These are phyloP conservation scores for Mycena rebaudengoi DNA, from an alignment of 768 basidiomycete genomes.

Conservation along the genomic window DNA sequence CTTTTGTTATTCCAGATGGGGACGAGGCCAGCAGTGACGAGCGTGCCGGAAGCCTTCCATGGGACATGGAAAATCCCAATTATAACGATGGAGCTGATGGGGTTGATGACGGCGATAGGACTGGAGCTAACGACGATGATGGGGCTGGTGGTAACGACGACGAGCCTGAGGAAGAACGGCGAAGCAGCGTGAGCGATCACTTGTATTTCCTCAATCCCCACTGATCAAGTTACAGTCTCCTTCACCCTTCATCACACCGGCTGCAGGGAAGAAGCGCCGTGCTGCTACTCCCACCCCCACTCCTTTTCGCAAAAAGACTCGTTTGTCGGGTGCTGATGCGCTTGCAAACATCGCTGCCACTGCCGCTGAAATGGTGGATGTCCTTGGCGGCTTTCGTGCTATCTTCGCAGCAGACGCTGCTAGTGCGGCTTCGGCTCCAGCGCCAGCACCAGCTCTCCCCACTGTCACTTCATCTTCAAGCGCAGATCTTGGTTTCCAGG, in stretches of 20 bases:
- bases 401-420: background rate
- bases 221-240: background rate
- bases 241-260: conserved; percentile 11
- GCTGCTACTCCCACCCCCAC: conserved; percentile 13
- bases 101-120: background rate
- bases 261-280: no score
- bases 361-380: background rate
- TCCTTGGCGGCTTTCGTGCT: background rate
- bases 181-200: no score
- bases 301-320: background rate
- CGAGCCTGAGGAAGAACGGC: no score
- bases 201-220: background rate
- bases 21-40: background rate
- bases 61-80: no score
- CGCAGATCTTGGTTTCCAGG: conserved; percentile 12
- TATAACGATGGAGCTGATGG: background rate
- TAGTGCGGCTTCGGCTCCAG: no score
- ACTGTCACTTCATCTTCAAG: conserved; percentile 12
- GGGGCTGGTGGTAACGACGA: background rate
- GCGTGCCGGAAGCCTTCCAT: no score
- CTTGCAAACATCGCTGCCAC: background rate
- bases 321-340: background rate
- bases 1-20: background rate
- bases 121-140: background rate
- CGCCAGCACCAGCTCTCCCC: background rate